Conservation (phyloP, 495 filamentous ascomycete genomes). For the Lasiosphaeriaceae sp. region DNA sequence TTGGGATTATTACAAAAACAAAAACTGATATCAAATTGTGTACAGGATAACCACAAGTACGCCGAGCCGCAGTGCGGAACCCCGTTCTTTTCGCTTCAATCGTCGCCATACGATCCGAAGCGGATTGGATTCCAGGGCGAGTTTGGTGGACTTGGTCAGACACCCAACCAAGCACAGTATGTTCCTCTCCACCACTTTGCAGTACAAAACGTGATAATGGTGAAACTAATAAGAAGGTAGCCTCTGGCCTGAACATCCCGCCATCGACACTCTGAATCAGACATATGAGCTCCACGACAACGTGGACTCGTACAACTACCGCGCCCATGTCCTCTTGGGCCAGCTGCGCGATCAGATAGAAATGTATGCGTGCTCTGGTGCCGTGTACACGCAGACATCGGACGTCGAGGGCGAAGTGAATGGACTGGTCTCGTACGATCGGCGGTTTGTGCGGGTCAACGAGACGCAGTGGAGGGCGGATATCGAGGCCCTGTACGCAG, state of each 20-base stretch:
- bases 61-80: slow-evolving; percentile 66
- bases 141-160: slow-evolving; percentile 62
- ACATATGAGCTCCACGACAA: slow-evolving; percentile 61
- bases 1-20: background rate
- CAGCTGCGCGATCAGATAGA: slow-evolving; percentile 57
- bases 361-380: slow-evolving; percentile 54
- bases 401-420: slow-evolving; percentile 76
- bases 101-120: slow-evolving; percentile 53
- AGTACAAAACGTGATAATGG: no score
- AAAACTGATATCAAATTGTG: background rate
- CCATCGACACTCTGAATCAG: slow-evolving; percentile 55
- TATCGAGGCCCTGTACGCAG: slow-evolving; percentile 55
- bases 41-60: slow-evolving; percentile 66
- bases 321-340: slow-evolving; percentile 46
- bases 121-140: slow-evolving; percentile 67
- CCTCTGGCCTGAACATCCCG: slow-evolving; percentile 54
- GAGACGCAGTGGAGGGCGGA: slow-evolving; percentile 56
- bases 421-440: slow-evolving; percentile 65
- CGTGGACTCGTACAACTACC: slow-evolving; percentile 62
- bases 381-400: slow-evolving; percentile 63
- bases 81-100: slow-evolving; percentile 55
- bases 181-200: background rate
- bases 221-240: slow-evolving; percentile 20
- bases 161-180: slow-evolving; percentile 50
- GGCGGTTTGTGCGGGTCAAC: slow-evolving; percentile 50